A percentile compares a stretch with the other conserved stretches of the same genome.
Evolutionary conservation across 345 rosid species (phyloP).

Genomic region (Dovyalis caffra): DNA sequence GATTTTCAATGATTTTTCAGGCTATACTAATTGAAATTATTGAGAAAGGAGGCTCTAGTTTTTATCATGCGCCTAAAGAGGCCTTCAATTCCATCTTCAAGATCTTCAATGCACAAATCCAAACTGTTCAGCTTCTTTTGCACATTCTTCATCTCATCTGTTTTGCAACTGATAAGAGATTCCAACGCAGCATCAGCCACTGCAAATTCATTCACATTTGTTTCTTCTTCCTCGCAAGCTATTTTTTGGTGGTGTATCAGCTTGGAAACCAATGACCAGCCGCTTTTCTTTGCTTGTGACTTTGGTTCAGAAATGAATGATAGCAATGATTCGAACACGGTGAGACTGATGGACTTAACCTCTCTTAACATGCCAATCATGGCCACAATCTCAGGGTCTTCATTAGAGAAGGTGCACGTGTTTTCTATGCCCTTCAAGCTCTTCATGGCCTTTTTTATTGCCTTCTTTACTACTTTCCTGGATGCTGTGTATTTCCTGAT

Average conservation of each 20-base stretch:
- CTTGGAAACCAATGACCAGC: slow-evolving; percentile 19
- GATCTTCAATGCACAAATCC: slow-evolving; percentile 40
- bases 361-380: slow-evolving; percentile 11
- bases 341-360: slow-evolving; percentile 13
- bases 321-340: slow-evolving; percentile 15
- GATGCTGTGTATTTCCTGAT: not conserved
- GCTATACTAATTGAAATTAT: slow-evolving; percentile 19
- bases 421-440: not conserved
- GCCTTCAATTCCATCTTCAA: slow-evolving; percentile 38
- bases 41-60: slow-evolving; percentile 49
- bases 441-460: not conserved
- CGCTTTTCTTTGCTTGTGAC: not conserved
- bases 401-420: not conserved
- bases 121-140: slow-evolving; percentile 28
- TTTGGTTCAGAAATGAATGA: not conserved
- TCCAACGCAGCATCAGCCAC: slow-evolving; percentile 18
- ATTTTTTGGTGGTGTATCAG: slow-evolving; percentile 10
- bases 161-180: slow-evolving; percentile 10
- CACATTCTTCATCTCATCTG: not conserved
- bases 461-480: not conserved
- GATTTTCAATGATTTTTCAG: not conserved
- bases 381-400: not conserved
- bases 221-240: not conserved
- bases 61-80: slow-evolving; percentile 38
- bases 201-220: slow-evolving; percentile 11